A percentile compares a stretch with the other conserved stretches of the same genome.
Conservation (phyloP, 2,329 filamentous ascomycete species). For the Fusarium pininemorale region DNA sequence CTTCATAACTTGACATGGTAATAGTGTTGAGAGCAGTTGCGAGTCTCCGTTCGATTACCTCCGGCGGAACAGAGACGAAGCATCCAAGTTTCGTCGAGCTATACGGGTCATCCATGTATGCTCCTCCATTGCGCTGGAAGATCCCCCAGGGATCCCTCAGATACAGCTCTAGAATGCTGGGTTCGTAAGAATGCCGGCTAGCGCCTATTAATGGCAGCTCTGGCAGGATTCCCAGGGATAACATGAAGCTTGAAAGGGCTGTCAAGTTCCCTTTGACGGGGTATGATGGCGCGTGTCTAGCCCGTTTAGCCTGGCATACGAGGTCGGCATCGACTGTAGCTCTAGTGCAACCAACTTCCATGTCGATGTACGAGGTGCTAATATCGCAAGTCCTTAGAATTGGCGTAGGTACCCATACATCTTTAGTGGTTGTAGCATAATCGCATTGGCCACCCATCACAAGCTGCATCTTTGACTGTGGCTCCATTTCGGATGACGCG, state of each 20-base stretch:
- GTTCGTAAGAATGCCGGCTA: too few relatives aligned
- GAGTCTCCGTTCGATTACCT: neutral
- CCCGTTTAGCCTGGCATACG: neutral
- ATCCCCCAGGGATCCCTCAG: neutral
- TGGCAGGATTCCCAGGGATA: rapidly evolving
- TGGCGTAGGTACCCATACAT: too few relatives aligned
- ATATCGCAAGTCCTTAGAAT: neutral
- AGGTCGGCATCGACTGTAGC: neutral
- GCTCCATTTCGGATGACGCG: rapidly evolving
- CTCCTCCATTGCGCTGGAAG: neutral
- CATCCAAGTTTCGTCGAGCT: too few relatives aligned
- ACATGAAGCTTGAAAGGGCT: neutral
- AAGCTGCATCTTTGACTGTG: neutral
- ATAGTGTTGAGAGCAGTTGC: neutral
- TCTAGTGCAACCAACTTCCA: neutral
- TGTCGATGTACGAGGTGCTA: neutral
- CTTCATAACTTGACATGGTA: neutral
- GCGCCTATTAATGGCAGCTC: neutral
- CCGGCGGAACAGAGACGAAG: rapidly evolving
- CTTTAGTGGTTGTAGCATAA: too few relatives aligned
- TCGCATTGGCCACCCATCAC: neutral
- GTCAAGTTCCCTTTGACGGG: neutral
- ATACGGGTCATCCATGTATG: neutral
- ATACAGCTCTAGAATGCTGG: neutral
- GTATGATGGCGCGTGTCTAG: neutral